Conservation (phyloP, 495 filamentous ascomycete species). For the Lasiosphaeris hirsuta region DNA sequence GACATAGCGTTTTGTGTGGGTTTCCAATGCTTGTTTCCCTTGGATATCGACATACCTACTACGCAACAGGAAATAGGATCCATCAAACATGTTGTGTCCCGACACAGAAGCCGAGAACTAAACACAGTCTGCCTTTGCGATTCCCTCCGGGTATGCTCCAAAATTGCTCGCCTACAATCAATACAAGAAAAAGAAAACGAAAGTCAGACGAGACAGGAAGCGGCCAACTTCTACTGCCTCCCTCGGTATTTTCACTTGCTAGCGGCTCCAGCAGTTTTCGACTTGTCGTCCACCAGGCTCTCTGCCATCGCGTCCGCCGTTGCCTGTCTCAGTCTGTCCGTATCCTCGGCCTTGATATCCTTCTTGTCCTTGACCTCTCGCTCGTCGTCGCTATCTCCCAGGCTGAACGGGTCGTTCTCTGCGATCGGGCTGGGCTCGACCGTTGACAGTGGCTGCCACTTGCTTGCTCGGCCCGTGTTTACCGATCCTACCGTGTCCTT, state of each 20-base stretch:
- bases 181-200: background rate
- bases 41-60: no score
- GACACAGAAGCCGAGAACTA: background rate
- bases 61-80: no score
- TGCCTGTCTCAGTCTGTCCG: slow-evolving; percentile 64
- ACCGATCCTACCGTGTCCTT: slow-evolving; percentile 27
- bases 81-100: background rate
- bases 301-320: slow-evolving; percentile 64
- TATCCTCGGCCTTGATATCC: slow-evolving; percentile 61
- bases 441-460: slow-evolving; percentile 92
- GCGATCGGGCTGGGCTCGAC: slow-evolving; percentile 83
- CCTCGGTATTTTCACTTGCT: slow-evolving; percentile 12
- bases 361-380: slow-evolving; percentile 54
- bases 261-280: slow-evolving; percentile 7
- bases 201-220: background rate
- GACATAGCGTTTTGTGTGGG: no score
- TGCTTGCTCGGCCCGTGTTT: slow-evolving; percentile 64
- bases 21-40: no score
- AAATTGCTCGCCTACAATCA: background rate
- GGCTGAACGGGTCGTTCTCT: slow-evolving; percentile 93
- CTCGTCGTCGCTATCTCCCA: slow-evolving; percentile 95
- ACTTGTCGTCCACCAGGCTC: slow-evolving; percentile 39
- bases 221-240: background rate
- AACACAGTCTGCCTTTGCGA: slow-evolving; percentile 3
- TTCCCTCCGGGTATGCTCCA: slow-evolving; percentile 6